Conservation (phyloP, 768 basidiomycete species). For the Leccinum sublutescens region DNA sequence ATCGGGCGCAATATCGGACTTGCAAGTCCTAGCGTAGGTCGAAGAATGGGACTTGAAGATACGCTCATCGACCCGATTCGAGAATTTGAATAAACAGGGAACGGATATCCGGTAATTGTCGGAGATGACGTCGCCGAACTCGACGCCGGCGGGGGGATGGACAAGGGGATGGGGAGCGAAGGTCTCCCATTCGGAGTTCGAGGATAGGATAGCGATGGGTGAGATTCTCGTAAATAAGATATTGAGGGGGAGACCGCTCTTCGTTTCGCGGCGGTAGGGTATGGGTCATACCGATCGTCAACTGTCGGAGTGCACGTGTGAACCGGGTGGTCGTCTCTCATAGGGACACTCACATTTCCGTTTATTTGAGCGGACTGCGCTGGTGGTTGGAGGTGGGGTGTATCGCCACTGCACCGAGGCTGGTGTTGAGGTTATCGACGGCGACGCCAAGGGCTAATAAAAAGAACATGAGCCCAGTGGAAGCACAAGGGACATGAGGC, state of each 20-base stretch:
- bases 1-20: slow-evolving; percentile 77
- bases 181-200: slow-evolving; percentile 53
- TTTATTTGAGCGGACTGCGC: slow-evolving; percentile 76
- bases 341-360: slow-evolving; percentile 57
- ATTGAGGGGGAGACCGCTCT: slow-evolving; percentile 82
- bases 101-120: slow-evolving; percentile 53
- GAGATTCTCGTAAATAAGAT: slow-evolving; percentile 61
- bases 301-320: slow-evolving; percentile 40
- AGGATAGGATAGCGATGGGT: slow-evolving; percentile 45
- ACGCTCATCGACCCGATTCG: slow-evolving; percentile 47
- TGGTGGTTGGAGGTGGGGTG: slow-evolving; percentile 78
- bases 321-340: slow-evolving; percentile 4
- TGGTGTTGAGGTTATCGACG: slow-evolving; percentile 55
- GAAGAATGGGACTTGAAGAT: slow-evolving; percentile 72
- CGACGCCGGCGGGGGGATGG: slow-evolving; percentile 53
- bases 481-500: slow-evolving; percentile 13
- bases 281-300: slow-evolving; percentile 84
- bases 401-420: slow-evolving; percentile 70
- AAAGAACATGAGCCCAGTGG: slow-evolving; percentile 17
- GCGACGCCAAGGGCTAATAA: slow-evolving; percentile 57
- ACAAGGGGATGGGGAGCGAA: slow-evolving; percentile 67
- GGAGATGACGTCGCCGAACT: slow-evolving; percentile 75
- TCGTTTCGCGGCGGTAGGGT: slow-evolving; percentile 73
- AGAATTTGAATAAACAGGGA: slow-evolving; percentile 40
- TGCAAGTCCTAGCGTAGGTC: slow-evolving; percentile 66